These are phyloP conservation scores for Sextonia rubra DNA, from an alignment of 164 flowering plant genomes.

Conservation along the genomic window DNA sequence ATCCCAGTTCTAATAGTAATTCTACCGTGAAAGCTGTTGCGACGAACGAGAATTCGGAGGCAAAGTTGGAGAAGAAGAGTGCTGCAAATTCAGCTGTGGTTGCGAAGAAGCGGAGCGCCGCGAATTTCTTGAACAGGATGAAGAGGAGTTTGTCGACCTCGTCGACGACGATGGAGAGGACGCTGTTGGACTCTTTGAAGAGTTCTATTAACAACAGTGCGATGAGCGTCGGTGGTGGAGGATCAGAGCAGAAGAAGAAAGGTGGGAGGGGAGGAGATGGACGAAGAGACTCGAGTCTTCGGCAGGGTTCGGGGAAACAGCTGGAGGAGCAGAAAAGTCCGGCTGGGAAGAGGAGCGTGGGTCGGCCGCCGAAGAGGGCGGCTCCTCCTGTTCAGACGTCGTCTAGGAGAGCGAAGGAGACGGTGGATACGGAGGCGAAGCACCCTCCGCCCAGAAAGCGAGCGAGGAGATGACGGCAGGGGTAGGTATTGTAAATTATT, in stretches of 20 bases:
- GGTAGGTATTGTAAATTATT: conserved; percentile 10
- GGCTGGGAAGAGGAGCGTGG: conserved; percentile 43
- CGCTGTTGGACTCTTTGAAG: conserved; percentile 13
- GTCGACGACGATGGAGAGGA: not conserved
- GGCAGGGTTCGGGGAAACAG: conserved; percentile 18
- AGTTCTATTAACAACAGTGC: not conserved
- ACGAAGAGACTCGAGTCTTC: conserved; percentile 5
- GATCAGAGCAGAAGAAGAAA: conserved; percentile 16
- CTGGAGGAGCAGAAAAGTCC: conserved; percentile 16
- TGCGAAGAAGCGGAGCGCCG: conserved; percentile 62
- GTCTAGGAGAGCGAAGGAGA: conserved; percentile 21
- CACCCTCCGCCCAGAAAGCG: conserved; percentile 40
- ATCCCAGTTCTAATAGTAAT: conserved; percentile 13
- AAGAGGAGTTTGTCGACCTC: conserved; percentile 38
- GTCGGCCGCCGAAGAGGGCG: conserved; percentile 64
- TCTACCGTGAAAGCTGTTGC: conserved; percentile 8
- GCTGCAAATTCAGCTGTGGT: not conserved
- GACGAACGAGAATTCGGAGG: conserved; percentile 1
- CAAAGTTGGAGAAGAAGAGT: not conserved
- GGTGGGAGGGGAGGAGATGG: conserved; percentile 11
- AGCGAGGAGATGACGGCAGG: conserved; percentile 31
- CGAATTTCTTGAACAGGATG: conserved; percentile 70
- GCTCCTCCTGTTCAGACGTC: not conserved
- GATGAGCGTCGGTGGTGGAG: not conserved
- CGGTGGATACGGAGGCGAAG: conserved; percentile 7